Evolutionary conservation across 169 alveolate species (phyloP).

Genomic region (Eimeria tenella): DNA sequence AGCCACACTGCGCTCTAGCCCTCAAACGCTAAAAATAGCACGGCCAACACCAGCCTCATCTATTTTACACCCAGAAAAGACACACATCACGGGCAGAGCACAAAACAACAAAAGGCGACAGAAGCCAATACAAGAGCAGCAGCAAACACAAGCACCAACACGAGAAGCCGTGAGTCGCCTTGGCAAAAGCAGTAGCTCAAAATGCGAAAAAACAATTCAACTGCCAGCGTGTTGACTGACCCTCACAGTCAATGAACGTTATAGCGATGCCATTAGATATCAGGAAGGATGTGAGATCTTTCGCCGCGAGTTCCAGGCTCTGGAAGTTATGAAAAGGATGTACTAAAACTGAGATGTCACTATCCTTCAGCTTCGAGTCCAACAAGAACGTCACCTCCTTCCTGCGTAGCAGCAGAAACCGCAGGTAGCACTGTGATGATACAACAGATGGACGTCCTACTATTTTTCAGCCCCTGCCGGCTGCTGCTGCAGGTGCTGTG

Average conservation of each 20-base stretch:
- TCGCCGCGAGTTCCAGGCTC: constrained; percentile 10
- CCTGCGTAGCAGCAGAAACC: not conserved
- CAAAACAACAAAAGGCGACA: too few relatives aligned
- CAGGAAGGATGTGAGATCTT: constrained; percentile 27
- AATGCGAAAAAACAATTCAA: too few relatives aligned
- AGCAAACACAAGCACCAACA: not conserved
- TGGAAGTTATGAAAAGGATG: constrained; percentile 74
- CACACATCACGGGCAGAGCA: too few relatives aligned
- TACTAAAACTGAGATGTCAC: constrained; percentile 12
- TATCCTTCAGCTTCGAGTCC: constrained; percentile 32
- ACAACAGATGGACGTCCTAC: not conserved
- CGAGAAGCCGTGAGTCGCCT: not conserved
- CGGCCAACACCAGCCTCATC: too few relatives aligned
- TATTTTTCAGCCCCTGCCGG: not conserved
- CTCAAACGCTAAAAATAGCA: too few relatives aligned
- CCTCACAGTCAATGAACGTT: constrained; percentile 33
- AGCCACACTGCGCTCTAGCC: too few relatives aligned
- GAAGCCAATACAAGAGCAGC: not conserved
- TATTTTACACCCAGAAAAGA: too few relatives aligned
- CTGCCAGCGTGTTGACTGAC: not conserved
- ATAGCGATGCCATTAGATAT: not conserved
- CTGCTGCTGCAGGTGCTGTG: not conserved
- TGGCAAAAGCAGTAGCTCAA: not conserved
- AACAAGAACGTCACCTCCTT: constrained; percentile 62
- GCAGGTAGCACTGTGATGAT: not conserved